Evolutionary conservation across 2,329 filamentous ascomycete species (phyloP).

Genomic region (Paracorniculantispora psalliotae): DNA sequence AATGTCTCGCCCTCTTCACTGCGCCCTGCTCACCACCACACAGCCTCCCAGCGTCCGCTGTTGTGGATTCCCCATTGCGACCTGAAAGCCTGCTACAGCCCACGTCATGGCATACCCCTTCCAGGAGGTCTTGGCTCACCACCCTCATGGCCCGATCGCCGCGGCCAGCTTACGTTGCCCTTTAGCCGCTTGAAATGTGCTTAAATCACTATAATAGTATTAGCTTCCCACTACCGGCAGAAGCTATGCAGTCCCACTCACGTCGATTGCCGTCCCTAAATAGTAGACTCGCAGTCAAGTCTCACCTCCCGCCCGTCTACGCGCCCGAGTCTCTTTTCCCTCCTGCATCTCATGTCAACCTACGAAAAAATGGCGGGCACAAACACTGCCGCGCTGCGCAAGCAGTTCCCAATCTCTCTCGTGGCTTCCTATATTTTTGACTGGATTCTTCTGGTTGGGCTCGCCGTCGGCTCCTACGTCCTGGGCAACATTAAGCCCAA

Average conservation of each 20-base stretch:
- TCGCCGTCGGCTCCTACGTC: slow-evolving; percentile 53
- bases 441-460: slow-evolving; percentile 63
- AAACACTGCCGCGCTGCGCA: slow-evolving; percentile 18
- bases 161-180: slow-evolving; percentile 5
- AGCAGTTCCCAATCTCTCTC: slow-evolving; percentile 28
- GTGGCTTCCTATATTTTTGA: slow-evolving; percentile 68
- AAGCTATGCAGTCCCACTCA: background rate
- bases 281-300: background rate
- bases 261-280: background rate
- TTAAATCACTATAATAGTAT: background rate
- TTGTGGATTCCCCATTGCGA: background rate
- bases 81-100: background rate
- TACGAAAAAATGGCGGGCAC: slow-evolving; percentile 26
- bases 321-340: background rate
- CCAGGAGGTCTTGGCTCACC: slow-evolving; percentile 4
- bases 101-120: background rate
- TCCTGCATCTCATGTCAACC: slow-evolving; percentile 19
- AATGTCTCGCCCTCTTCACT: slow-evolving; percentile 3
- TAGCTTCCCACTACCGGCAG: background rate
- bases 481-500: slow-evolving; percentile 59
- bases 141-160: background rate
- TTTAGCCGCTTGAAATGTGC: background rate
- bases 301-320: background rate
- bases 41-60: background rate
- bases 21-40: slow-evolving; percentile 7